These are phyloP conservation scores for Speleostelium caveatum DNA, from an alignment of 78 protist genomes.

Conservation along the genomic window DNA sequence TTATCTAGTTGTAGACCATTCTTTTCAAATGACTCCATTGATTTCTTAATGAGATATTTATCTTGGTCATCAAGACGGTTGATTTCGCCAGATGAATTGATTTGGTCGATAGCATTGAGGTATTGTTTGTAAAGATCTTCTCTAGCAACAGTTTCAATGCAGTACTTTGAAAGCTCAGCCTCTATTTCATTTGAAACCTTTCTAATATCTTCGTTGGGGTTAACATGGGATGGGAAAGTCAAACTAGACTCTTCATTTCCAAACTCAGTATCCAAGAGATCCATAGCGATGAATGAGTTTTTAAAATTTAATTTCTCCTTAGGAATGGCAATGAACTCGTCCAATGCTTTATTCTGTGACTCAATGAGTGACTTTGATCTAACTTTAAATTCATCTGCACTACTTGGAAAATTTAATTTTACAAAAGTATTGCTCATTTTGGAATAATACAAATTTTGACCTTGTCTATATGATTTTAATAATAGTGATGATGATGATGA, in stretches of 20 bases:
- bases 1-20: conserved; percentile 80
- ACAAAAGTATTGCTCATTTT: neutral
- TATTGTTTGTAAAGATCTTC: conserved; percentile 64
- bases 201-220: conserved; percentile 37
- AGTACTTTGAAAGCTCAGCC: conserved; percentile 23
- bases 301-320: conserved; percentile 19
- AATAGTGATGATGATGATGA: too few species aligned
- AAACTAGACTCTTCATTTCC: neutral
- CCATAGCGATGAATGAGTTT: conserved; percentile 33
- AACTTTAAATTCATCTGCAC: conserved; percentile 9
- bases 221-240: conserved; percentile 38
- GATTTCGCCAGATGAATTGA: neutral
- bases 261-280: conserved; percentile 7
- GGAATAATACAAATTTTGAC: too few species aligned
- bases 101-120: neutral
- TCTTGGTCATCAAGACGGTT: neutral
- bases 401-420: conserved; percentile 35
- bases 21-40: conserved; percentile 71
- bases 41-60: conserved; percentile 43
- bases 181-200: conserved; percentile 50
- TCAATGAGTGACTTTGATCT: neutral
- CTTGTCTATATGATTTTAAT: too few species aligned
- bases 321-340: conserved; percentile 56
- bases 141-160: conserved; percentile 26
- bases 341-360: conserved; percentile 11